phyloP scores from a whole-genome alignment of 1,284 basidiomycete genomes.

The Ceratorhiza oryzae-sativae region DNA sequence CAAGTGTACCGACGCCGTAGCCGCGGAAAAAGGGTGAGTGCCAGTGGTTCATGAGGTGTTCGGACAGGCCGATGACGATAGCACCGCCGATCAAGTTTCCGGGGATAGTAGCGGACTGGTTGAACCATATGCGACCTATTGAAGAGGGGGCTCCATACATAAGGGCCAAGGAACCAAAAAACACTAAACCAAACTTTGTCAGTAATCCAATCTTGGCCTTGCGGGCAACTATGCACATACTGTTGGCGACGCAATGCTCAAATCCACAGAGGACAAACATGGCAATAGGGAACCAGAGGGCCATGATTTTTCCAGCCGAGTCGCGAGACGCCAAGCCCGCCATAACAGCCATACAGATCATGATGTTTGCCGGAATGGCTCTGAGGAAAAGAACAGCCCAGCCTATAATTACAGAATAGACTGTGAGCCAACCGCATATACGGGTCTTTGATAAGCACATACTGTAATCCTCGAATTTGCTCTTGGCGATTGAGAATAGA shows the following conservation, averaged over 20 bases:
- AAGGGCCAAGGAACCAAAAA: conserved; percentile 43
- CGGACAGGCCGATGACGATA: conserved; percentile 43
- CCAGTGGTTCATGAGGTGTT: conserved; percentile 46
- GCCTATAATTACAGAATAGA: conserved; percentile 24
- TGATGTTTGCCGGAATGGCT: conserved; percentile 44
- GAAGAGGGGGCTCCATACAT: conserved; percentile 44
- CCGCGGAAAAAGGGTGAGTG: conserved; percentile 37
- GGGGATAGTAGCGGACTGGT: conserved; percentile 44
- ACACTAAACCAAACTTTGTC: conserved; percentile 39
- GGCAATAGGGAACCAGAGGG: conserved; percentile 44
- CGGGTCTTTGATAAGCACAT: neutral
- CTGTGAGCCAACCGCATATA: neutral
- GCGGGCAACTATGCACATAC: conserved; percentile 21
- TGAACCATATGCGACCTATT: conserved; percentile 43
- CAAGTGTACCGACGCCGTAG: conserved; percentile 33
- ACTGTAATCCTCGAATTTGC: conserved; percentile 31
- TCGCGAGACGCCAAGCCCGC: conserved; percentile 43
- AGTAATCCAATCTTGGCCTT: too few relatives aligned
- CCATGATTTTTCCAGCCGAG: conserved; percentile 44
- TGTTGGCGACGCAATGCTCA: conserved; percentile 44
- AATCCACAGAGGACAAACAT: conserved; percentile 40
- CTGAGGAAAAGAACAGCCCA: conserved; percentile 45
- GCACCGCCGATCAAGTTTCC: conserved; percentile 45
- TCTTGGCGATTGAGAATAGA: neutral
- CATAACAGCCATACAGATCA: conserved; percentile 45